These are phyloP conservation scores for Amanita phalloides DNA, from an alignment of 768 basidiomycete species.

Conservation along the genomic window DNA sequence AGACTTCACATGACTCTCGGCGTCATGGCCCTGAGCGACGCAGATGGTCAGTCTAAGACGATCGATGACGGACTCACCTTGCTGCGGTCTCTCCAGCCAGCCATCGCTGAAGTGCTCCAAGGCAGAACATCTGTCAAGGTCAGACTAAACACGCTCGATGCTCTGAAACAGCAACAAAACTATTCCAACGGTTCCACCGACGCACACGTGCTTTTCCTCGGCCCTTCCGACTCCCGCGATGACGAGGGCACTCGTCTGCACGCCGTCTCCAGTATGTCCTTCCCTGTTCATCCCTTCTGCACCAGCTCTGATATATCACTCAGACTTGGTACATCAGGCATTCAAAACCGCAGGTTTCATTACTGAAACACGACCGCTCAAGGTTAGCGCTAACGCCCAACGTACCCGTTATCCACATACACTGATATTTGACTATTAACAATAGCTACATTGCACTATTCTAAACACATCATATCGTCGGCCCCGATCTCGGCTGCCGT, in stretches of 20 bases:
- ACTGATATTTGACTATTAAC: not conserved
- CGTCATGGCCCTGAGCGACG: slow-evolving; percentile 47
- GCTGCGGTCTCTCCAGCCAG: slow-evolving; percentile 27
- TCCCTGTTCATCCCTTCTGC: not conserved
- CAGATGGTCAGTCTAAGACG: slow-evolving; percentile 16
- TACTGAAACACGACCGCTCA: slow-evolving; percentile 37
- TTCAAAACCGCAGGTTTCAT: slow-evolving; percentile 34
- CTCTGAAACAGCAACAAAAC: slow-evolving; percentile 23
- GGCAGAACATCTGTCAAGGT: slow-evolving; percentile 16
- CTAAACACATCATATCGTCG: slow-evolving; percentile 37
- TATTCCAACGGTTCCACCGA: slow-evolving; percentile 16
- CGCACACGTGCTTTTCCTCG: slow-evolving; percentile 46
- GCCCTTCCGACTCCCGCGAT: slow-evolving; percentile 26
- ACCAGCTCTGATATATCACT: not conserved
- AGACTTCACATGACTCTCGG: slow-evolving; percentile 69
- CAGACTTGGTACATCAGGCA: slow-evolving; percentile 30
- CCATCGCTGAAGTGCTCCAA: slow-evolving; percentile 29
- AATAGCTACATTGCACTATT: slow-evolving; percentile 38
- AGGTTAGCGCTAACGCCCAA: slow-evolving; percentile 21
- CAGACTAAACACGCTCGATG: slow-evolving; percentile 36
- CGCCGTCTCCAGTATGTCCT: slow-evolving; percentile 19
- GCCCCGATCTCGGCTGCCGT: slow-evolving; percentile 22
- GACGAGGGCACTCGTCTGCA: slow-evolving; percentile 14
- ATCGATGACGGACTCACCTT: slow-evolving; percentile 31
- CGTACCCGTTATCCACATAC: not conserved